phyloP scores from a whole-genome alignment of 768 basidiomycete genomes.

The Coprinellus micaceus region DNA sequence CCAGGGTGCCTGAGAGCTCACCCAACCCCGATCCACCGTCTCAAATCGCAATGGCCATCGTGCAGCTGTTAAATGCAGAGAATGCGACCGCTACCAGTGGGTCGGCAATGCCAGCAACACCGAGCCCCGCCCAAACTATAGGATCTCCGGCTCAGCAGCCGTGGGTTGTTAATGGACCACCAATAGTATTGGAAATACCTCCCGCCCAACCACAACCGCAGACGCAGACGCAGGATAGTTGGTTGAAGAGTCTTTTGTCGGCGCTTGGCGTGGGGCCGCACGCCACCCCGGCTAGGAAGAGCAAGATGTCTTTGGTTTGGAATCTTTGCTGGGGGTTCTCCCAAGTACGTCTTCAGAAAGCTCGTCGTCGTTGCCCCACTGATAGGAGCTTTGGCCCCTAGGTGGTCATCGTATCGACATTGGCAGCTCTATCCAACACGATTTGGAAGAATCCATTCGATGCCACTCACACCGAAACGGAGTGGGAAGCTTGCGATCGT shows the following conservation, averaged over 20 bases:
- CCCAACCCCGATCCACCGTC: background rate
- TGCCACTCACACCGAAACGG: constrained; percentile 31
- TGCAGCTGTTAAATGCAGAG: background rate
- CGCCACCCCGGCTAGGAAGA: constrained; percentile 35
- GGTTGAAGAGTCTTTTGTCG: background rate
- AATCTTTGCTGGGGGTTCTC: constrained; percentile 45
- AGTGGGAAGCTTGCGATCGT: constrained; percentile 61
- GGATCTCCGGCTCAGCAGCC: background rate
- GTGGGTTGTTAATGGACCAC: too few relatives aligned
- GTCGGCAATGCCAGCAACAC: background rate
- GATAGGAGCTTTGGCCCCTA: constrained; percentile 19
- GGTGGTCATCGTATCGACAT: constrained; percentile 48
- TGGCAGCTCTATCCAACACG: constrained; percentile 46
- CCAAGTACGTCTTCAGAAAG: constrained; percentile 37
- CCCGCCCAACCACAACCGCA: background rate
- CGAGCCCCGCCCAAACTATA: background rate
- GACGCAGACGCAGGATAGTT: background rate
- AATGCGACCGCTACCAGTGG: background rate
- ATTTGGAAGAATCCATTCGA: constrained; percentile 43
- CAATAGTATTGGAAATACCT: too few relatives aligned
- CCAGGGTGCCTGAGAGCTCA: background rate
- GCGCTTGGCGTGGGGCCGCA: background rate
- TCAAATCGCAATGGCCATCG: background rate
- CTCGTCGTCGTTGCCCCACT: background rate
- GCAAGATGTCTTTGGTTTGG: constrained; percentile 50